Base-by-base conservation (phyloP, 2,329 filamentous ascomycete species). In the Diaporthe sp. region DNA sequence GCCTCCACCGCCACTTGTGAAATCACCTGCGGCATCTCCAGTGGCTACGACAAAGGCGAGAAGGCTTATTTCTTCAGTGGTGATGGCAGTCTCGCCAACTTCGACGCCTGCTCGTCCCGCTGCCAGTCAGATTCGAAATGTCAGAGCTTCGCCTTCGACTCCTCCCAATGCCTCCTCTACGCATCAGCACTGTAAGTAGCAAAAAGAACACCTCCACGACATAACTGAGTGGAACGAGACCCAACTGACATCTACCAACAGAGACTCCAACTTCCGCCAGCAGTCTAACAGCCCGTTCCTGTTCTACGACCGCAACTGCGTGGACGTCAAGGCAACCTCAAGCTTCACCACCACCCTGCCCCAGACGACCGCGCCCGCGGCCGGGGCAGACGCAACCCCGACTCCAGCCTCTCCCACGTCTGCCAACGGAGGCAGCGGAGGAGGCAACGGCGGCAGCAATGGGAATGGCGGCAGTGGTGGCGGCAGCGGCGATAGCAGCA, bases 241-340 rank as follows among this genome's bases (percentile, higher is more conserved):
- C 28, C 6, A n/a, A 47, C 69, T 67, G 50, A 68, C 19, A 4
- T 3, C 1, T 4, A 6, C 9, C 10, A n/a, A 19, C 38, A 76
- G 72, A 6, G 68, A 76, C 38, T 47, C 52, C 40, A 74, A 76
- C 38, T 76, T 76, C 61, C 74, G 74, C 45, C 2, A 60, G 17
- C 74, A 76, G 40, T 30, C 67, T n/a, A 61, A 72, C 45, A 74
- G 72, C 52, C 74, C 74, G 4, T 76, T 58, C 42, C 61, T 76
- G 15, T 76, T 76, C 55, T 76, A 74, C 61, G 74, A 76, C 68
- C 74, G 74, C 60, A 52, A 74, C 72, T 76, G 74, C 35, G 38
- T 58, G n/a, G 15, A 57, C 9, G 60, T 76, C 28, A 47, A 76
- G 61, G 42, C 72, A 10, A 66, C 69, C 12, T 76, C 75, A 6